These are phyloP conservation scores for Marasmius oreades DNA, from an alignment of 1,284 basidiomycete genomes.

Conservation along the genomic window DNA sequence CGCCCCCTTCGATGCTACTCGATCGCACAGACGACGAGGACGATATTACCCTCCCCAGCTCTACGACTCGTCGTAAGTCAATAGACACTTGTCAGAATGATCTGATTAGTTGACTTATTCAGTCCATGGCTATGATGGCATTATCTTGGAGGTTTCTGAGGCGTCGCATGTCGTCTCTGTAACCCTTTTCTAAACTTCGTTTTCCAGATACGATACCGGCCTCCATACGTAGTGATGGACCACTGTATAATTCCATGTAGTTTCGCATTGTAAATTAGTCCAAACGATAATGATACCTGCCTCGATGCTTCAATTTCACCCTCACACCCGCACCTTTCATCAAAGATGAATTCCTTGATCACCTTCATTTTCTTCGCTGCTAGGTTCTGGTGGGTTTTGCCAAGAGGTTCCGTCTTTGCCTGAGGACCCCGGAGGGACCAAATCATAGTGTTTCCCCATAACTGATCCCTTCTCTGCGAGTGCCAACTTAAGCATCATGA, in stretches of 20 bases:
- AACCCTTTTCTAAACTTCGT: slow-evolving; percentile 53
- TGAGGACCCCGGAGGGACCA: slow-evolving; percentile 3
- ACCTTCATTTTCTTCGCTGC: slow-evolving; percentile 8
- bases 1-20: slow-evolving; percentile 79
- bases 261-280: too few relatives aligned
- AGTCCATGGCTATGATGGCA: slow-evolving; percentile 82
- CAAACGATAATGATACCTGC: too few relatives aligned
- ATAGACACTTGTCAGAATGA: slow-evolving; percentile 10
- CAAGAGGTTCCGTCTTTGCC: background rate
- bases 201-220: too few relatives aligned
- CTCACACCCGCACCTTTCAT: background rate
- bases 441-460: slow-evolving; percentile 42
- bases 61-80: slow-evolving; percentile 69
- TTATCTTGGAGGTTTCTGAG: slow-evolving; percentile 78
- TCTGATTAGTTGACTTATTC: slow-evolving; percentile 17
- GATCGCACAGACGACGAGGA: slow-evolving; percentile 83
- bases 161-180: slow-evolving; percentile 72
- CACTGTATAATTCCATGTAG: too few relatives aligned
- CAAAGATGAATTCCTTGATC: slow-evolving; percentile 24
- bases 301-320: too few relatives aligned
- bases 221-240: too few relatives aligned
- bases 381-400: background rate
- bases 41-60: slow-evolving; percentile 62
- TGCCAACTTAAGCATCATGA: slow-evolving; percentile 62
- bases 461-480: slow-evolving; percentile 59